A percentile compares a stretch with the other conserved stretches of the same genome.
Evolutionary conservation across 2,329 filamentous ascomycete species (phyloP).

Genomic region (Colletotrichum higginsianum): DNA sequence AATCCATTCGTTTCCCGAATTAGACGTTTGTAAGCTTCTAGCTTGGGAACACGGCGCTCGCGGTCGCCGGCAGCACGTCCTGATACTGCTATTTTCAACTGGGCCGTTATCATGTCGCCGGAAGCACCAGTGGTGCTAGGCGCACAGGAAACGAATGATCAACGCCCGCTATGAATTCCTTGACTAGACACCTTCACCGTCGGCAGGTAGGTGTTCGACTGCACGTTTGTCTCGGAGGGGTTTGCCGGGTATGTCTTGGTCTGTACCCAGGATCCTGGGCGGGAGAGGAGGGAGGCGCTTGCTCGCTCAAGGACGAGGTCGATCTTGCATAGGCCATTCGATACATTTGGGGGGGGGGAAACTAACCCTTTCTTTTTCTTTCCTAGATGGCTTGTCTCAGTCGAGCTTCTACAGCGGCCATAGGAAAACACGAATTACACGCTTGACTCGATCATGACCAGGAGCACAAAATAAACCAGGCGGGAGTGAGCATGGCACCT

Average conservation of each 20-base stretch:
- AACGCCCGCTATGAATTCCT: not conserved
- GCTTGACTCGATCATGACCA: constrained; percentile 9
- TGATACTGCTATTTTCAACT: constrained; percentile 14
- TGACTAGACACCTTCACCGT: constrained; percentile 11
- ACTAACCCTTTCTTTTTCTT: too few relatives aligned
- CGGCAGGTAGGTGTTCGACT: constrained; percentile 7
- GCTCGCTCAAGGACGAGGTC: not conserved
- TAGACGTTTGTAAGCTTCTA: constrained; percentile 8
- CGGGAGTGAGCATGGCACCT: not conserved
- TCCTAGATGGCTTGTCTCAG: constrained; percentile 21
- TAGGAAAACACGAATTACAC: not conserved
- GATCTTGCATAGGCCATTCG: constrained; percentile 11
- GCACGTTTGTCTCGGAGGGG: not conserved
- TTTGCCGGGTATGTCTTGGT: constrained; percentile 1
- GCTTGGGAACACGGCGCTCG: constrained; percentile 1
- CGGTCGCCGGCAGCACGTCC: constrained; percentile 7
- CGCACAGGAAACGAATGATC: constrained; percentile 1
- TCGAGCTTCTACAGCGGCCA: not conserved
- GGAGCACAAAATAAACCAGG: not conserved
- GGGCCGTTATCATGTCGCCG: not conserved
- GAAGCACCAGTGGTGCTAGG: not conserved
- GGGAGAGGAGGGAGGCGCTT: constrained; percentile 6
- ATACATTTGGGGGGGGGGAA: too few relatives aligned
- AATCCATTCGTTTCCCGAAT: not conserved
- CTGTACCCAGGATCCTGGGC: not conserved